Evolutionary conservation across 2,329 filamentous ascomycete species (phyloP).

Genomic region (Capronia coronata): DNA sequence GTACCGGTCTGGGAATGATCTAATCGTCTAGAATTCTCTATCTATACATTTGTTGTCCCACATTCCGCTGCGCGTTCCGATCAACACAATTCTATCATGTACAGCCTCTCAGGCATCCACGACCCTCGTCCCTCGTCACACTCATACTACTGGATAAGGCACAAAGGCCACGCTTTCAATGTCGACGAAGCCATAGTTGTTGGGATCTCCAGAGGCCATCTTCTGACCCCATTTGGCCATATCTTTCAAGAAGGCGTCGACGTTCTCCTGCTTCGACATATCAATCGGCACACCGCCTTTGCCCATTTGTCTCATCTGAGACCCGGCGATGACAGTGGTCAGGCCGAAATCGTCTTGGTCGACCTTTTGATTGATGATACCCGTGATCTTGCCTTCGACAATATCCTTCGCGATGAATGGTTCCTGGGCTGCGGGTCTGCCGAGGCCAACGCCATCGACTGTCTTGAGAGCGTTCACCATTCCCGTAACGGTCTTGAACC

Average conservation of each 20-base stretch:
- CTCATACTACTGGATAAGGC: conserved; percentile 8
- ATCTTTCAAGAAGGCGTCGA: conserved; percentile 45
- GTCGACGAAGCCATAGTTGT: conserved; percentile 43
- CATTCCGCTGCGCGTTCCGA: too few species aligned
- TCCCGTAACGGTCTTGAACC: conserved; percentile 18
- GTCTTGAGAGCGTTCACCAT: conserved; percentile 22
- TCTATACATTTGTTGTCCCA: too few species aligned
- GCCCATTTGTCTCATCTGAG: conserved; percentile 49
- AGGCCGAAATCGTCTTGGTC: conserved; percentile 50
- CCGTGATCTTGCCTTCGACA: conserved; percentile 35
- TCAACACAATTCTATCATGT: too few species aligned
- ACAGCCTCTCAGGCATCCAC: too few species aligned
- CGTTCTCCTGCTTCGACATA: conserved; percentile 43
- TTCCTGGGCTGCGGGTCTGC: conserved; percentile 44
- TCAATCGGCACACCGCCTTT: conserved; percentile 51
- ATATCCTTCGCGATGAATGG: conserved; percentile 33
- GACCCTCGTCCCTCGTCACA: background rate
- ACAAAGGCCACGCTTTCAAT: conserved; percentile 10
- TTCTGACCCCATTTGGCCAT: conserved; percentile 41
- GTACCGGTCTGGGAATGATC: too few species aligned
- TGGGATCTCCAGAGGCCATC: conserved; percentile 35
- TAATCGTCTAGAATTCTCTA: too few species aligned
- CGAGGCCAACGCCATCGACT: conserved; percentile 25
- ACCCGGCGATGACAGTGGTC: conserved; percentile 43
- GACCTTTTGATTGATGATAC: conserved; percentile 44